Conservation (phyloP, 164 flowering plant genomes). For the Chimonanthus praecox region DNA sequence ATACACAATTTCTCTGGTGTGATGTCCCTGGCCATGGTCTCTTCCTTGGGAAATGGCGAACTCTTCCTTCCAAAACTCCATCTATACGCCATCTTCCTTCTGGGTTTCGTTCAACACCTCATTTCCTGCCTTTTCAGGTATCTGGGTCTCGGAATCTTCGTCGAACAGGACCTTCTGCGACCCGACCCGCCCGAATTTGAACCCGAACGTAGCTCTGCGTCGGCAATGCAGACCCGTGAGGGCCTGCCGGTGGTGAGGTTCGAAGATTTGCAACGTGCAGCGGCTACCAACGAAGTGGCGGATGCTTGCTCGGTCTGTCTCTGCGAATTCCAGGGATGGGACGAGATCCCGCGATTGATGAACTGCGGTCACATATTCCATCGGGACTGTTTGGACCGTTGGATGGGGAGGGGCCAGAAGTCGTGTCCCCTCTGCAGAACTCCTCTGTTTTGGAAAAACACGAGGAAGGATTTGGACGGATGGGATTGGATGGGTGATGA, state of each 20-base stretch:
- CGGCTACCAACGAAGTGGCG: not conserved
- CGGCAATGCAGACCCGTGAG: not conserved
- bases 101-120: not conserved
- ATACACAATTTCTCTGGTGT: no score
- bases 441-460: not conserved
- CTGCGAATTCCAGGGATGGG: conserved; percentile 39
- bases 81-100: not conserved
- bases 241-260: not conserved
- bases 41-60: not conserved
- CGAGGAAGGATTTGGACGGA: not conserved
- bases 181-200: no score
- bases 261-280: not conserved
- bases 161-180: not conserved
- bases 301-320: not conserved
- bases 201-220: not conserved
- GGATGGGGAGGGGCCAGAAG: conserved; percentile 70
- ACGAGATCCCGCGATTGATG: conserved; percentile 51
- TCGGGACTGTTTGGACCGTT: conserved; percentile 64
- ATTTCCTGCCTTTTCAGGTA: not conserved
- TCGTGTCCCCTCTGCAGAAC: conserved; percentile 1
- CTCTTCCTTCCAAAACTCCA: not conserved
- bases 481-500: no score
- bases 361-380: conserved; percentile 74
- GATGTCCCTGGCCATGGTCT: not conserved
- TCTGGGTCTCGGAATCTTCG: not conserved